Base-by-base conservation (phyloP, 169 alveolate species). In the Eimeria tenella region DNA sequence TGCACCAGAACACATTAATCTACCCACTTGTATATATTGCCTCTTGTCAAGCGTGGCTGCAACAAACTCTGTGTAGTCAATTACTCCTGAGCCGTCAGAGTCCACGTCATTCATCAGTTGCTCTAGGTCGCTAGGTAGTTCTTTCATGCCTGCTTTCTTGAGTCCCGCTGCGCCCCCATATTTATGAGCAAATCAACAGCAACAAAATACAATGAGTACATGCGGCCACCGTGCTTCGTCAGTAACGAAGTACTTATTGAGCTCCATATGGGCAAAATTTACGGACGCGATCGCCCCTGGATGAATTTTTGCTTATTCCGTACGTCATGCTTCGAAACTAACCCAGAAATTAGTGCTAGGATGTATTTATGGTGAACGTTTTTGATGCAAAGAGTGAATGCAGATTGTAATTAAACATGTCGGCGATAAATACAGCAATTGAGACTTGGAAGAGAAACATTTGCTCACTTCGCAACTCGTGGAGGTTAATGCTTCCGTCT, bases 41-140 rank as follows among this genome's bases (percentile, higher is more conserved):
- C 90, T 42, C 58, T 84, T 98, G 94, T 98, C 99, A 56, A 97
- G 95, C n/a, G 99, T 96, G 19, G 99, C 99, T 3, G 99, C 99
- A 65, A 98, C 90, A 95, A 98, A 98, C 90, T 98, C 99, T 8
- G 99, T 98, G 95, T 98, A 98, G 90, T 98, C 99, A 49, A 96
- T 95, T 21, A 81, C 96, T 0, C 99, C 98, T 70, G 97, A 96
- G n/a, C 98, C 98, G 90, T 98, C 98, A 65, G 97, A 95, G 92
- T 98, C 99, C 77, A 98, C 97, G 82, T 96, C 97, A 58, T 96
- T 96, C 89, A 98, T 94, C 71, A 98, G 95, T 11, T 92, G 86
- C 62, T 96, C 97, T 55, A 97, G 94, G 88, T 97, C 97, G 13
- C 94, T 84, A 42, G 97, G 97, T 21, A 96, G 55, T 31, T 94